phyloP scores from a whole-genome alignment of 2,329 filamentous ascomycete genomes.

The Magnaporthiopsis rhizophila region DNA sequence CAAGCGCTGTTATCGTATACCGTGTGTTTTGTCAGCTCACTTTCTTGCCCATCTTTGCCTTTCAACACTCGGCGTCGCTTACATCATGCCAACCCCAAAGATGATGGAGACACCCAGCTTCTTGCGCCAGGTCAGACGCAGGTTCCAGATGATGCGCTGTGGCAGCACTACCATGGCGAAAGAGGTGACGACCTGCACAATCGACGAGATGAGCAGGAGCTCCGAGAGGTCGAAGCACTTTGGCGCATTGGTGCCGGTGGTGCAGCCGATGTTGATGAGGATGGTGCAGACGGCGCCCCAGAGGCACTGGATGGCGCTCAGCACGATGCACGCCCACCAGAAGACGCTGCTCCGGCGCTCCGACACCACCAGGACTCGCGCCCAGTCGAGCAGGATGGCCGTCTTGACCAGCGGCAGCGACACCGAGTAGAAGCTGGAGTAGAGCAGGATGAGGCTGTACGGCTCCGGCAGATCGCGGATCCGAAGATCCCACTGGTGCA shows the following conservation, averaged over 20 bases:
- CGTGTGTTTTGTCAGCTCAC: constrained; percentile 13
- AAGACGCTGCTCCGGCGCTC: constrained; percentile 20
- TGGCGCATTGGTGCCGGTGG: constrained; percentile 15
- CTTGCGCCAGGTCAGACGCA: constrained; percentile 23
- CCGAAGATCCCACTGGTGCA: constrained; percentile 26
- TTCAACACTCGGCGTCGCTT: constrained; percentile 10
- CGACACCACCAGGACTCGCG: constrained; percentile 24
- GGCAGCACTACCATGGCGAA: constrained; percentile 25
- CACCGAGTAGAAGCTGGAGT: constrained; percentile 26
- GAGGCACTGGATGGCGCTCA: constrained; percentile 23
- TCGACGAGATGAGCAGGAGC: constrained; percentile 21
- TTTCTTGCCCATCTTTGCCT: too few relatives aligned
- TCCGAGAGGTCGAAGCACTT: constrained; percentile 22
- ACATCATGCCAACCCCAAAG: constrained; percentile 26
- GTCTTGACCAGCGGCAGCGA: constrained; percentile 30
- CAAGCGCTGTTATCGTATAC: constrained; percentile 22
- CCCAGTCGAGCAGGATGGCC: constrained; percentile 35
- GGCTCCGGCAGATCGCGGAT: constrained; percentile 15
- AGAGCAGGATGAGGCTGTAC: constrained; percentile 23
- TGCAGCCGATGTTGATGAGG: constrained; percentile 26
- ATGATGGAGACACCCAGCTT: constrained; percentile 22
- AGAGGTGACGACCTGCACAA: constrained; percentile 25
- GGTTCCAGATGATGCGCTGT: constrained; percentile 25
- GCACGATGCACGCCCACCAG: constrained; percentile 25
- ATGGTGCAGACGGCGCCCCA: constrained; percentile 21